phyloP scores from a whole-genome alignment of 371 early-diverging fungal species.

The Apophysomyces variabilis region DNA sequence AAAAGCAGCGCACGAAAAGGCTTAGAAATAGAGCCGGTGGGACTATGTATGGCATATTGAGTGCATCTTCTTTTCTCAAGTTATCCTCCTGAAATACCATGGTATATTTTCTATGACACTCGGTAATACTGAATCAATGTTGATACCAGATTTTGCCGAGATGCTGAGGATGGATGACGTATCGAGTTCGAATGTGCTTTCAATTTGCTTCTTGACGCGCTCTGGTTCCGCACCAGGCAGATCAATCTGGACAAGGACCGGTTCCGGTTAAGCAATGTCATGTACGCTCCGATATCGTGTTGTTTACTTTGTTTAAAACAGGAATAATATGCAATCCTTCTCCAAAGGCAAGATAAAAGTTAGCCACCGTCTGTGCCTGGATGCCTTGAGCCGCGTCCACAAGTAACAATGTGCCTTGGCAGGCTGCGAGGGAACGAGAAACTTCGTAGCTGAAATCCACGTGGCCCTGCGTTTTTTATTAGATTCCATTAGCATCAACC shows the following conservation, averaged over 20 bases:
- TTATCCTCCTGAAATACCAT: constrained; percentile 39
- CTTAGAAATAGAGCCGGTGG: constrained; percentile 59
- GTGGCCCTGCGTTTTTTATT: constrained; percentile 56
- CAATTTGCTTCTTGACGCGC: constrained; percentile 77
- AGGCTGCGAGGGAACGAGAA: constrained; percentile 88
- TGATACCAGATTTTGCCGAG: constrained; percentile 90
- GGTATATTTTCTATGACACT: constrained; percentile 83
- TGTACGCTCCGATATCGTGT: neutral
- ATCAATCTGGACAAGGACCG: constrained; percentile 65
- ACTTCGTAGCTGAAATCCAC: constrained; percentile 92
- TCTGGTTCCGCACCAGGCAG: constrained; percentile 90
- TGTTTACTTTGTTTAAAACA: constrained; percentile 85
- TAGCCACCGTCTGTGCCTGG: constrained; percentile 96
- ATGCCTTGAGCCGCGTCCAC: constrained; percentile 93
- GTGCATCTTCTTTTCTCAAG: neutral
- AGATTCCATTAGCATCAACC: neutral
- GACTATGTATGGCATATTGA: constrained; percentile 31
- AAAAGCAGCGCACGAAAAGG: constrained; percentile 89
- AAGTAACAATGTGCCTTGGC: constrained; percentile 89
- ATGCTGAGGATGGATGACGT: constrained; percentile 64
- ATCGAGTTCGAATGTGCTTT: constrained; percentile 86
- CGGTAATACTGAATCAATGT: constrained; percentile 77
- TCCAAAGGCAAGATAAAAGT: constrained; percentile 93
- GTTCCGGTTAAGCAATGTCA: no score
- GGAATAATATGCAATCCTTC: constrained; percentile 89